Conservation (phyloP, 2,329 filamentous ascomycete species). For the Exophiala sideris region DNA sequence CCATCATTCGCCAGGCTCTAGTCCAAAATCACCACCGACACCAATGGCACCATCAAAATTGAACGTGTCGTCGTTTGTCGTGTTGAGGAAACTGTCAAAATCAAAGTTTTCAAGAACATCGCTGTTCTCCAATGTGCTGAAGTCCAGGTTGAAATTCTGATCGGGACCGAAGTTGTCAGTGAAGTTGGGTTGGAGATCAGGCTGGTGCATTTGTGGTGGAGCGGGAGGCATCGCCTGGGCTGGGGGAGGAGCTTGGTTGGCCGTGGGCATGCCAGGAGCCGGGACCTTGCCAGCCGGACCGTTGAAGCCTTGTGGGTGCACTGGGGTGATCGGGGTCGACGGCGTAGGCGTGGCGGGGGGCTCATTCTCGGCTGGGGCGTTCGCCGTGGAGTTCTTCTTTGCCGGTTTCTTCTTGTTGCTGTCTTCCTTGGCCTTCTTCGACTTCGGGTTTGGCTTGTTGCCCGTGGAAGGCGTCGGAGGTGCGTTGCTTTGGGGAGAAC, state of each 20-base stretch:
- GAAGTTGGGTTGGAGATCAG: conserved; percentile 24
- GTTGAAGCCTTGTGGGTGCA: conserved; percentile 46
- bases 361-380: conserved; percentile 45
- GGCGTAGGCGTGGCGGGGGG: conserved; percentile 48
- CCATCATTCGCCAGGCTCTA: conserved; percentile 24
- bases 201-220: conserved; percentile 29
- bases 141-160: conserved; percentile 31
- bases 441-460: conserved; percentile 58
- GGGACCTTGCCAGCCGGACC: conserved; percentile 35
- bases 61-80: conserved; percentile 46
- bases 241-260: conserved; percentile 37
- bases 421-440: conserved; percentile 57
- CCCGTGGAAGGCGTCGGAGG: conserved; percentile 61
- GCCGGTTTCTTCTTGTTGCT: conserved; percentile 42
- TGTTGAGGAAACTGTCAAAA: conserved; percentile 65
- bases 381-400: conserved; percentile 42
- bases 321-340: conserved; percentile 48
- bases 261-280: conserved; percentile 29
- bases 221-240: conserved; percentile 30
- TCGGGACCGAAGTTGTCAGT: conserved; percentile 20
- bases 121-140: conserved; percentile 44
- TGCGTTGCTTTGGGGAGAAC: conserved; percentile 47
- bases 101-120: conserved; percentile 57
- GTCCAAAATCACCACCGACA: conserved; percentile 39
- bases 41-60: conserved; percentile 42